Base-by-base conservation (phyloP, 495 filamentous ascomycete genomes). In the Schizothecium vesticola region DNA sequence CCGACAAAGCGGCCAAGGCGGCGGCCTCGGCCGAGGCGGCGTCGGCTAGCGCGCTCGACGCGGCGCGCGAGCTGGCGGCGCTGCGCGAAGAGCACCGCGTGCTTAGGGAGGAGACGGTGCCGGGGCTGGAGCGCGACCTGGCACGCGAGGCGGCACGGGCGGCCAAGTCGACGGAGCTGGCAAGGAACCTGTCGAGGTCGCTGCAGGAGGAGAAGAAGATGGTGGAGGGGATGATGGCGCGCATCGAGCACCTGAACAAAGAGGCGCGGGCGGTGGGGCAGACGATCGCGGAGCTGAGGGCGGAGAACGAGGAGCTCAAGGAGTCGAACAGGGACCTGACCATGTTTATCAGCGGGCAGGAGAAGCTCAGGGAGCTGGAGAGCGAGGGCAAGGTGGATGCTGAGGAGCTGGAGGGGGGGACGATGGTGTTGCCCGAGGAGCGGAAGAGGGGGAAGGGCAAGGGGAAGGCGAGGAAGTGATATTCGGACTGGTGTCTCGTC, bases 241-340 rank as follows among this genome's bases (percentile, higher is more conserved):
- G 91, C 16, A 88, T 98, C 66, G 84, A 88, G 67, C 86, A 89
- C 61, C 74, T 96, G 59, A 82, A 87, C 31, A 81, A 81, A 24
- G 85, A 91, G 73, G 75, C 87, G 3, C 84, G 84, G 65, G 77
- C 70, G 8, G 75, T 88, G 12, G 85, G 84, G 58, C 80, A 80
- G 65, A 81, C 88, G 78, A 70, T 88, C 13, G 84, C 84, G 56
- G 76, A 77, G 31, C 75, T 90, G 7, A 85, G 86, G 74, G 74
- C 73, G 43, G 81, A 89, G 74, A 87, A 87, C 63, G 81, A 74
- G 71, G 86, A 89, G 75, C 74, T 97, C 43, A 86, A 87, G 67
- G 94, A 97, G 78, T 88, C 90, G 82, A 94, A 96, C 75, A 83
- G 92, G n/a, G 95, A 99, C 78, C 74, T 99, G 74, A 88, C 85